Percentiles rank a stretch among this genome's conserved stretches.
Evolutionary conservation across 768 basidiomycete species (phyloP).

Genomic region (Epithele typhae): DNA sequence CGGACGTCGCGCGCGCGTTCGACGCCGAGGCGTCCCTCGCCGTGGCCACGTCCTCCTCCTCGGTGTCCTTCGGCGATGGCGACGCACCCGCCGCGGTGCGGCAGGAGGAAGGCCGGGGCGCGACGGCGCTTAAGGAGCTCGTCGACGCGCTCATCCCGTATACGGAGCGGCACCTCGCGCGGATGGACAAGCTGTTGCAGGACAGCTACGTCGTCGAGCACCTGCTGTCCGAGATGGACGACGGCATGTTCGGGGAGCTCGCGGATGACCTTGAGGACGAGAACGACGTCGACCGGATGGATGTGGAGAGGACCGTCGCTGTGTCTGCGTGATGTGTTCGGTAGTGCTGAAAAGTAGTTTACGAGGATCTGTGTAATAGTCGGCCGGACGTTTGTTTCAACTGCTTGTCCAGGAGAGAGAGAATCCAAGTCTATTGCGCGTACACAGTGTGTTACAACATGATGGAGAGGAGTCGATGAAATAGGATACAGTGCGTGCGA

Average conservation of each 20-base stretch:
- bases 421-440: too few species aligned
- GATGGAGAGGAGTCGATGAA: too few species aligned
- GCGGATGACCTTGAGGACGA: slow-evolving; percentile 40
- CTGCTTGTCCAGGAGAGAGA: too few species aligned
- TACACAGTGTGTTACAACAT: too few species aligned
- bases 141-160: slow-evolving; percentile 89
- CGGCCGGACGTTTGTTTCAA: too few species aligned
- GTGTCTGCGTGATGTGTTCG: slow-evolving; percentile 7
- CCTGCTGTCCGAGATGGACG: slow-evolving; percentile 83
- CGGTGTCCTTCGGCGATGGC: slow-evolving; percentile 29
- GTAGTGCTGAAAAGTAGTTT: slow-evolving; percentile 8
- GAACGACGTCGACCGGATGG: slow-evolving; percentile 5
- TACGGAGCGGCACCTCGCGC: slow-evolving; percentile 84
- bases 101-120: slow-evolving; percentile 17
- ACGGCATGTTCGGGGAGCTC: slow-evolving; percentile 53
- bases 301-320: slow-evolving; percentile 10
- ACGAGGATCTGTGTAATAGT: too few species aligned
- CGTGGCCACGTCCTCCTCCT: slow-evolving; percentile 9
- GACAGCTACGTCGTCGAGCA: slow-evolving; percentile 97
- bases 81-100: slow-evolving; percentile 5
- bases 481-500: too few species aligned
- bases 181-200: slow-evolving; percentile 84
- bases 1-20: slow-evolving; percentile 72
- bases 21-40: slow-evolving; percentile 16
- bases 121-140: slow-evolving; percentile 56